These are phyloP conservation scores for Penicillium sp. DNA, from an alignment of 2,329 filamentous ascomycete species.

Conservation along the genomic window DNA sequence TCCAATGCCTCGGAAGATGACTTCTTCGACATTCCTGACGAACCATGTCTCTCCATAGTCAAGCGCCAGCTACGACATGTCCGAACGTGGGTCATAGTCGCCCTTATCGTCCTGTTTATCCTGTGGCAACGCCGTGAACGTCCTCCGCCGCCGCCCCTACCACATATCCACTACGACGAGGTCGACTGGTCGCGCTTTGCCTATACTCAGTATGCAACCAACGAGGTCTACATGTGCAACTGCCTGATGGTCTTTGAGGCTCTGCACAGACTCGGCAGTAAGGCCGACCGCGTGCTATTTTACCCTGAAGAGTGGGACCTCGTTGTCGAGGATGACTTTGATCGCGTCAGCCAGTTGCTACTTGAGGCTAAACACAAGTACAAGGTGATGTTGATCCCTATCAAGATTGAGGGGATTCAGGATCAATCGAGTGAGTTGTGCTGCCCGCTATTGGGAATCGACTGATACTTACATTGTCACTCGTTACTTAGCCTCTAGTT, in stretches of 20 bases:
- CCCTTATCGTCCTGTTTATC: slow-evolving; percentile 25
- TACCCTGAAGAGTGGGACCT: slow-evolving; percentile 44
- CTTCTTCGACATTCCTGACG: slow-evolving; percentile 39
- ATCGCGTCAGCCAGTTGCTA: slow-evolving; percentile 47
- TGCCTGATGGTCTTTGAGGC: slow-evolving; percentile 44
- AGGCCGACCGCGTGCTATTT: slow-evolving; percentile 41
- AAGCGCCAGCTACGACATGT: slow-evolving; percentile 34
- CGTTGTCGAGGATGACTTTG: slow-evolving; percentile 26
- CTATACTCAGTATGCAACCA: slow-evolving; percentile 46
- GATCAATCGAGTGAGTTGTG: slow-evolving; percentile 22
- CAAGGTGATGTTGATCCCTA: slow-evolving; percentile 50
- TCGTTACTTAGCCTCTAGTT: not conserved
- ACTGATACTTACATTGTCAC: not conserved
- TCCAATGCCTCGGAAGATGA: slow-evolving; percentile 35
- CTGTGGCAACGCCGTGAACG: slow-evolving; percentile 25
- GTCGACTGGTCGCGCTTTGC: slow-evolving; percentile 45
- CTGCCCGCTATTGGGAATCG: not conserved
- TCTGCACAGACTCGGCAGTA: slow-evolving; percentile 39
- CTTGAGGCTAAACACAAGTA: slow-evolving; percentile 50
- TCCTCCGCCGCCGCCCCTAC: slow-evolving; percentile 17
- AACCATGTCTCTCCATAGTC: slow-evolving; percentile 26
- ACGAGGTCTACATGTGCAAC: slow-evolving; percentile 44
- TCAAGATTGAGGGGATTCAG: slow-evolving; percentile 39
- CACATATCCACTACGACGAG: slow-evolving; percentile 31
- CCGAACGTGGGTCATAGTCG: slow-evolving; percentile 31